phyloP scores from a whole-genome alignment of 1,284 basidiomycete genomes.

The Ceratobasidium papillatum region DNA sequence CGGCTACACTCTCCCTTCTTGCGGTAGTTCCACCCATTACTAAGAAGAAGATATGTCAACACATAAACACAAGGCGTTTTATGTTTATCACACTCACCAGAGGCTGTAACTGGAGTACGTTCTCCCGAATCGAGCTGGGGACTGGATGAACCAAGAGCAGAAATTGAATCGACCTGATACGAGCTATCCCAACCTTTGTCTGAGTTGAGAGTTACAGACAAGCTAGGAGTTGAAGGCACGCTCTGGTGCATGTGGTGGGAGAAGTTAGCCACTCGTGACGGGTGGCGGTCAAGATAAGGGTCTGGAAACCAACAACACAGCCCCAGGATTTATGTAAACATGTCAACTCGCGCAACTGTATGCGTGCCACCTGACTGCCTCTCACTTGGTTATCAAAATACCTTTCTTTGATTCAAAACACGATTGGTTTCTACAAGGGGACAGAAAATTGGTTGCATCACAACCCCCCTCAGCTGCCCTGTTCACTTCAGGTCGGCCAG shows the following conservation, averaged over 20 bases:
- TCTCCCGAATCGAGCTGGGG: not conserved
- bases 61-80: not conserved
- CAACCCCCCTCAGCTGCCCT: too few species aligned
- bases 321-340: not conserved
- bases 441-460: not conserved
- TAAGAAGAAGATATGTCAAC: not conserved
- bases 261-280: not conserved
- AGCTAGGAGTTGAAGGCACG: not conserved
- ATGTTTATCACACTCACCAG: not conserved
- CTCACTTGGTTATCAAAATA: not conserved
- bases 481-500: too few species aligned
- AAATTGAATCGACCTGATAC: not conserved
- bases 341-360: too few species aligned
- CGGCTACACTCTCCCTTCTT: too few species aligned
- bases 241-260: constrained; percentile 7
- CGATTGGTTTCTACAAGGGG: not conserved
- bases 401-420: too few species aligned
- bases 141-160: not conserved
- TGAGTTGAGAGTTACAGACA: not conserved
- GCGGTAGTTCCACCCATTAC: not conserved
- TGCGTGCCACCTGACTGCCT: too few species aligned
- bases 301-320: not conserved
- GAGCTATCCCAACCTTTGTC: not conserved
- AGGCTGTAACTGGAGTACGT: not conserved
- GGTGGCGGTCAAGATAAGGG: not conserved